Conservation (phyloP, 1,139 yeast genomes). For the Blastobotrys apis region DNA sequence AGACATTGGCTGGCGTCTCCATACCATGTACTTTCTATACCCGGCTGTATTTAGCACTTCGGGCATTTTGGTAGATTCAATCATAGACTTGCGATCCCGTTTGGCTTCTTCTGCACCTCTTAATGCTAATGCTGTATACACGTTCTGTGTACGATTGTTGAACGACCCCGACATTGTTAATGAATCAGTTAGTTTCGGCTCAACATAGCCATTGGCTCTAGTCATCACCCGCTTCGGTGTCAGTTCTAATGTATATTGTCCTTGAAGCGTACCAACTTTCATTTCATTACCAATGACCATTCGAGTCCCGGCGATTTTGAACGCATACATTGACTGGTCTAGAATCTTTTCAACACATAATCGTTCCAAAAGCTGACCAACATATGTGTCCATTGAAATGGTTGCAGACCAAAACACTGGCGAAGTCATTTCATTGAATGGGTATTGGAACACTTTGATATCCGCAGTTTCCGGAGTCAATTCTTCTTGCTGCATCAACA, state of each 20-base stretch:
- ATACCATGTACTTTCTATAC: conserved; percentile 63
- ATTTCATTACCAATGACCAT: conserved; percentile 19
- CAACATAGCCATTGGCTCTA: conserved; percentile 28
- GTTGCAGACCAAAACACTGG: conserved; percentile 30
- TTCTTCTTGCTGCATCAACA: neutral
- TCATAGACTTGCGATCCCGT: conserved; percentile 6
- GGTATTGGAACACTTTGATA: conserved; percentile 31
- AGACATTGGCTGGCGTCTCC: conserved; percentile 83
- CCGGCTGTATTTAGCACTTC: conserved; percentile 27
- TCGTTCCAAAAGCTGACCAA: conserved; percentile 29
- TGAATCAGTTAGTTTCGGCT: conserved; percentile 7
- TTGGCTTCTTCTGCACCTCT: conserved; percentile 21
- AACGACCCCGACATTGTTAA: neutral
- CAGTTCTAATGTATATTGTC: conserved; percentile 28
- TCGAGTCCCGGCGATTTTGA: conserved; percentile 34
- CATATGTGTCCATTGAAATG: conserved; percentile 23
- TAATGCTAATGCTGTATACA: conserved; percentile 17
- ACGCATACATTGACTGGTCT: conserved; percentile 34
- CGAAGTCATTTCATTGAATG: conserved; percentile 35
- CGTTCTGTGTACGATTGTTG: conserved; percentile 12
- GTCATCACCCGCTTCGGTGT: conserved; percentile 32
- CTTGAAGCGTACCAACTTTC: conserved; percentile 22
- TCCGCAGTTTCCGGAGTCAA: neutral
- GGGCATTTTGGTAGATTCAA: conserved; percentile 13
- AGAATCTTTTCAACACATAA: conserved; percentile 35